Evolutionary conservation across 208 protist genomes (phyloP).

Genomic region (Balamuthia mandrillaris): DNA sequence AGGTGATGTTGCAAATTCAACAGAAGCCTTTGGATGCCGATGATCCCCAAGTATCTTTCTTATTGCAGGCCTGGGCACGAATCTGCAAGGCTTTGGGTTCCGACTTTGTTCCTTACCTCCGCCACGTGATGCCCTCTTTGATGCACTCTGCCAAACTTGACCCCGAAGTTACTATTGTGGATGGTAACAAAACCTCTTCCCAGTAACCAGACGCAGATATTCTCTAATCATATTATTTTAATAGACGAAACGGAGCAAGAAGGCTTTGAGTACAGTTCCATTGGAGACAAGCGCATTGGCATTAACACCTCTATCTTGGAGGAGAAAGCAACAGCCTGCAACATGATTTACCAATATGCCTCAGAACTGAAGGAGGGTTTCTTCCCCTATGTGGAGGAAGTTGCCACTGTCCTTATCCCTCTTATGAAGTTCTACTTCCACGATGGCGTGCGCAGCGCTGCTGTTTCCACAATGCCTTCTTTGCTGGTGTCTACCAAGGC

Average conservation of each 20-base stretch:
- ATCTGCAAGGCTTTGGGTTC: conserved; percentile 75
- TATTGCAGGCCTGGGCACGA: conserved; percentile 70
- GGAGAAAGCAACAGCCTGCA: conserved; percentile 74
- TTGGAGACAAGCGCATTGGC: conserved; percentile 54
- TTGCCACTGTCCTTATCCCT: conserved; percentile 54
- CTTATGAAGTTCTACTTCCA: conserved; percentile 74
- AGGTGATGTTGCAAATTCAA: conserved; percentile 34
- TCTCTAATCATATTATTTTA: neutral
- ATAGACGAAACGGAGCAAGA: conserved; percentile 49
- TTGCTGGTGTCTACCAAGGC: neutral
- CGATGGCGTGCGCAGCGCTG: conserved; percentile 47
- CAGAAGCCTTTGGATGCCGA: conserved; percentile 57
- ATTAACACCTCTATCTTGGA: conserved; percentile 72
- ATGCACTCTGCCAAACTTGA: conserved; percentile 51
- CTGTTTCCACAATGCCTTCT: conserved; percentile 27
- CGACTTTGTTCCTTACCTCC: conserved; percentile 77
- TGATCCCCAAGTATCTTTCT: conserved; percentile 76
- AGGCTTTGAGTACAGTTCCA: conserved; percentile 59
- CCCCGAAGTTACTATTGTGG: conserved; percentile 51
- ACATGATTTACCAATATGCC: conserved; percentile 67
- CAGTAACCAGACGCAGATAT: neutral
- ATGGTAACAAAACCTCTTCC: neutral
- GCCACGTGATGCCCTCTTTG: conserved; percentile 25
- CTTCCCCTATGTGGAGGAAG: conserved; percentile 61
- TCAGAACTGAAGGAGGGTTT: conserved; percentile 62